Conservation (phyloP, 2,329 filamentous ascomycete genomes). For the Gnomoniopsis sp. region DNA sequence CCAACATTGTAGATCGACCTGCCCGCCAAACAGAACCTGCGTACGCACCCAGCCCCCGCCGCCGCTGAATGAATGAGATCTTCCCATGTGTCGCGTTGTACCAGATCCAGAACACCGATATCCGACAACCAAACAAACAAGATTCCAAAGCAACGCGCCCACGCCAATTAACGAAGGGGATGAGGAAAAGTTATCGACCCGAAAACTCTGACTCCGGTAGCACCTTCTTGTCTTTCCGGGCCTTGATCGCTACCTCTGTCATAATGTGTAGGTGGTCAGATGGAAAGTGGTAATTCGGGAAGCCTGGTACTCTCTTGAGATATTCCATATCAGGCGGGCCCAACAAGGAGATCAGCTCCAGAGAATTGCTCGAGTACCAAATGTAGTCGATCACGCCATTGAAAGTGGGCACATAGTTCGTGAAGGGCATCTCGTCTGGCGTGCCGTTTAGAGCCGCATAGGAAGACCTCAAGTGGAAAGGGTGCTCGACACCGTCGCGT, state of each 20-base stretch:
- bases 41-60: not conserved
- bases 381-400: constrained; percentile 93
- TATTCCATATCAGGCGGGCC: constrained; percentile 85
- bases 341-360: constrained; percentile 79
- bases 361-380: constrained; percentile 90
- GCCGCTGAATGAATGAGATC: constrained; percentile 6
- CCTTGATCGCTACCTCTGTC: constrained; percentile 86
- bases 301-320: constrained; percentile 81
- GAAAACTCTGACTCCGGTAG: constrained; percentile 58
- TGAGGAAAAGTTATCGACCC: constrained; percentile 20
- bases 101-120: constrained; percentile 20
- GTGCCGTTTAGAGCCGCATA: constrained; percentile 82
- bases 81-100: constrained; percentile 12
- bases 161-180: constrained; percentile 5
- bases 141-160: constrained; percentile 10
- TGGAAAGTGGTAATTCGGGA: constrained; percentile 92
- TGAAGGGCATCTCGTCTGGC: constrained; percentile 82
- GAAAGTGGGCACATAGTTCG: constrained; percentile 96
- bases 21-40: not conserved
- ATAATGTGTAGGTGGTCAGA: constrained; percentile 89
- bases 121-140: constrained; percentile 18
- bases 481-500: constrained; percentile 85
- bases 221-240: constrained; percentile 76
- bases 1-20: constrained; percentile 8
- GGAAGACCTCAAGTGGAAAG: constrained; percentile 88